phyloP scores from a whole-genome alignment of 345 rosid species.

The Boechera stricta region DNA sequence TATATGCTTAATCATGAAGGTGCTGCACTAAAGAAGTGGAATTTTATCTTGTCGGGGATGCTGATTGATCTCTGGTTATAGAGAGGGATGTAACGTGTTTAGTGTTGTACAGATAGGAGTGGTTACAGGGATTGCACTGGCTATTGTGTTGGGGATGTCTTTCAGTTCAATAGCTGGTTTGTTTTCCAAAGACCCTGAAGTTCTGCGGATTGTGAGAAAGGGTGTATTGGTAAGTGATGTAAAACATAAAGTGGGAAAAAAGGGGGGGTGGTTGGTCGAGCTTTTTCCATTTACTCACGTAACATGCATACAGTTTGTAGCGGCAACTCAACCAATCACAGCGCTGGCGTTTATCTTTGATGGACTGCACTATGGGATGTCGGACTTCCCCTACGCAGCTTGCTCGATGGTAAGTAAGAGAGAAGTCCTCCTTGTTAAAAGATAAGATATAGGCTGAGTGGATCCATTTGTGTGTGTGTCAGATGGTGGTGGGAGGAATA shows the following conservation, averaged over 20 bases:
- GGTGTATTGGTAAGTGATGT: conserved; percentile 71
- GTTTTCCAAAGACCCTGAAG: conserved; percentile 80
- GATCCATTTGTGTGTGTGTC: conserved; percentile 2
- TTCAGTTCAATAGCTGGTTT: conserved; percentile 71
- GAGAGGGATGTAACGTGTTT: conserved; percentile 24
- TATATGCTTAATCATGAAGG: background rate
- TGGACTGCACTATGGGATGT: conserved; percentile 93
- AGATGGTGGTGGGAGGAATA: conserved; percentile 71
- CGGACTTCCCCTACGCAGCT: conserved; percentile 93
- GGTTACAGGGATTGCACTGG: conserved; percentile 67
- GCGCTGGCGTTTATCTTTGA: conserved; percentile 91
- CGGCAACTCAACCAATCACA: conserved; percentile 89
- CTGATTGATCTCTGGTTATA: conserved; percentile 12
- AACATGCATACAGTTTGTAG: conserved; percentile 62
- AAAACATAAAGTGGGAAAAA: conserved; percentile 11
- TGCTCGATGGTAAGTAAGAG: conserved; percentile 58
- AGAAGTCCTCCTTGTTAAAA: background rate
- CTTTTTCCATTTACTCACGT: conserved; percentile 4
- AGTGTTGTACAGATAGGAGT: conserved; percentile 71
- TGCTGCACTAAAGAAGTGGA: background rate
- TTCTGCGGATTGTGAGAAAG: conserved; percentile 71
- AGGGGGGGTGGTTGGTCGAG: background rate
- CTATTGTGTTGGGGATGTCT: conserved; percentile 69
- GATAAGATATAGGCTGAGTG: background rate
- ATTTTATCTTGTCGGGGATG: background rate